These are phyloP conservation scores for Aquilaria malaccensis DNA, from an alignment of 345 rosid species.

Conservation along the genomic window DNA sequence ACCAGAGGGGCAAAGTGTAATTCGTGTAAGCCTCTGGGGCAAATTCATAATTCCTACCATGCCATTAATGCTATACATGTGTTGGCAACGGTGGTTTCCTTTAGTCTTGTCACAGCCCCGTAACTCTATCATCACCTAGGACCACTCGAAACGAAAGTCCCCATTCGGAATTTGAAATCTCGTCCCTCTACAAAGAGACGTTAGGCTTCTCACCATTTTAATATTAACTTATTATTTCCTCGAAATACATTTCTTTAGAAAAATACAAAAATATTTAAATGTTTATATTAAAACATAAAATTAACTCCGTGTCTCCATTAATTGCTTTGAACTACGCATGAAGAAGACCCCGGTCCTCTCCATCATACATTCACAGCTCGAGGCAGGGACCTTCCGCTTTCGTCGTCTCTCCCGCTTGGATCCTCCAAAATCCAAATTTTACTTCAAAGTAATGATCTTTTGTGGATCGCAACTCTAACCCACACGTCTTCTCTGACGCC, in stretches of 20 bases:
- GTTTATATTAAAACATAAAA: constrained; percentile 5
- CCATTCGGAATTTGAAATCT: constrained; percentile 55
- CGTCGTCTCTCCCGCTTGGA: constrained; percentile 7
- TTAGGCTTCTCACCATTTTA: constrained; percentile 20
- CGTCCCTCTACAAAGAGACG: constrained; percentile 59
- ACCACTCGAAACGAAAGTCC: constrained; percentile 8
- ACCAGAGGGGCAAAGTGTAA: no score
- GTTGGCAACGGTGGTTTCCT: no score
- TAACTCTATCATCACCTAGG: constrained; percentile 11
- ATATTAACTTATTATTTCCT: constrained; percentile 3
- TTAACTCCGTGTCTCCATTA: constrained; percentile 22
- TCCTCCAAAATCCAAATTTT: not conserved
- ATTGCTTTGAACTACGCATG: constrained; percentile 34
- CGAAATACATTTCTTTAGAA: constrained; percentile 2
- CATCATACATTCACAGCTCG: no score
- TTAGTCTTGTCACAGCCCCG: not conserved
- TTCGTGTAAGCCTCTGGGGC: no score
- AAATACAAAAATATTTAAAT: constrained; percentile 1
- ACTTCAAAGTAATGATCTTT: no score
- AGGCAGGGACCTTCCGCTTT: not conserved
- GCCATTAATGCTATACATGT: no score
- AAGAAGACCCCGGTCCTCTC: not conserved
- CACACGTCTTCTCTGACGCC: not conserved
- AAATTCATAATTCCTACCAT: no score
- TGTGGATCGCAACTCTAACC: not conserved